These are phyloP conservation scores for Coriaria nepalensis DNA, from an alignment of 306 rosid species.

Conservation along the genomic window DNA sequence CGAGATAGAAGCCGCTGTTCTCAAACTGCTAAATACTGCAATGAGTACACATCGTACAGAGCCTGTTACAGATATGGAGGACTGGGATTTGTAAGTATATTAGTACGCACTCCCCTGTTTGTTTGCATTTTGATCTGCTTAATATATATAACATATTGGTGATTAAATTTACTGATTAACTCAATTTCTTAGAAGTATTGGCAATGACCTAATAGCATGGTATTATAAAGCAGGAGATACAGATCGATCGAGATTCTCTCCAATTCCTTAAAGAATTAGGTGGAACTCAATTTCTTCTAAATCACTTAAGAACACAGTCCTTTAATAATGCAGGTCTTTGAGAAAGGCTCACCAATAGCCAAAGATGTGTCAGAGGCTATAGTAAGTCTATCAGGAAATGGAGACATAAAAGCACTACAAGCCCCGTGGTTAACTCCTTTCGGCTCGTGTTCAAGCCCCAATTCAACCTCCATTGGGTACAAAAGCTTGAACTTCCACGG, in stretches of 20 bases:
- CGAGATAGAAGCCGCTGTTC: constrained; percentile 47
- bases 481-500: constrained; percentile 30
- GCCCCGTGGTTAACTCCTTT: constrained; percentile 23
- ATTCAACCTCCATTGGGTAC: constrained; percentile 1
- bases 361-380: constrained; percentile 49
- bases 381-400: constrained; percentile 29
- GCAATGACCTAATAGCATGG: background rate
- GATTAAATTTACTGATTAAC: background rate
- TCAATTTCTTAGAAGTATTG: background rate
- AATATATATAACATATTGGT: background rate
- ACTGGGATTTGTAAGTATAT: constrained; percentile 49
- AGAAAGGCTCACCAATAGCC: constrained; percentile 55
- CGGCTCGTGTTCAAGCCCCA: constrained; percentile 10
- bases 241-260: background rate
- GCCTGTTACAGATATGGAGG: constrained; percentile 51
- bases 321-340: constrained; percentile 36
- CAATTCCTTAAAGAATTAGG: background rate
- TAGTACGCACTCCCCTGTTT: no score
- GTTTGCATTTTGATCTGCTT: background rate
- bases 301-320: background rate
- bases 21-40: constrained; percentile 49
- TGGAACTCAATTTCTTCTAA: background rate
- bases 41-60: constrained; percentile 21
- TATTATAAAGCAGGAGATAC: no score
- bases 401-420: constrained; percentile 25